Base-by-base conservation (phyloP, 352 stramenopile species). In the Phytopythium kandeliae region DNA sequence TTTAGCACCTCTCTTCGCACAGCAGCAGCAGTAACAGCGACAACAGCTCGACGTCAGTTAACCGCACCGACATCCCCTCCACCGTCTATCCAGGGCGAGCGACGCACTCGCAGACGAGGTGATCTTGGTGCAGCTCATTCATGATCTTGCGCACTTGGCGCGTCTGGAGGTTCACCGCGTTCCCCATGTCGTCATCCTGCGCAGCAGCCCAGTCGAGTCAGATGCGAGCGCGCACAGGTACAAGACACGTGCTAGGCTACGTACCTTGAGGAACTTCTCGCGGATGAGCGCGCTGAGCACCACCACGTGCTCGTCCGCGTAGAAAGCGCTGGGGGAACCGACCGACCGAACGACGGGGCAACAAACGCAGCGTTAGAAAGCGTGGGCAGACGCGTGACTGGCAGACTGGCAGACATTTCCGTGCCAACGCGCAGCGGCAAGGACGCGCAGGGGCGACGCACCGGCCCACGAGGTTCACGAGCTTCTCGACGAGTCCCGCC, bases 151-250 rank as follows among this genome's bases (percentile, higher is more conserved):
- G 81, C 52, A 92, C 70, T 83, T 95, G 85, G 17, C 82, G 79
- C 26, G 82, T 93, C 70, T 95, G 85, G 9, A 95, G 60, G 57
- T 95, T 95, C 48, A 95, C 78, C 22, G 85, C 78, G 51, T 76
- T 93, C 25, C 82, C 82, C 85, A 95, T 93, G 22, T 95, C 82
- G 56, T 93, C 82, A 45, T 95, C 82, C 82, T 93, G 57, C n/a
- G 3, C 44, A 2, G 16, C 36, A 3, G n/a, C n/a, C 5, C 5
- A 2, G 8, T 3, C 36, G 19, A 10, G 17, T 24, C 36, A 42
- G 31, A 3, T 11, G 31, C 31, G 31, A 15, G 7, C 4, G 31
- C 31, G 10, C 11, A 15, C 31, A 15, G 31, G 31, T 11, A 15
- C 4, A 15, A 13, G 10, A 11, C 31, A 15, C 2, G 31, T 11